Evolutionary conservation across 2,329 filamentous ascomycete species (phyloP).

Genomic region (Penicillium olsonii): DNA sequence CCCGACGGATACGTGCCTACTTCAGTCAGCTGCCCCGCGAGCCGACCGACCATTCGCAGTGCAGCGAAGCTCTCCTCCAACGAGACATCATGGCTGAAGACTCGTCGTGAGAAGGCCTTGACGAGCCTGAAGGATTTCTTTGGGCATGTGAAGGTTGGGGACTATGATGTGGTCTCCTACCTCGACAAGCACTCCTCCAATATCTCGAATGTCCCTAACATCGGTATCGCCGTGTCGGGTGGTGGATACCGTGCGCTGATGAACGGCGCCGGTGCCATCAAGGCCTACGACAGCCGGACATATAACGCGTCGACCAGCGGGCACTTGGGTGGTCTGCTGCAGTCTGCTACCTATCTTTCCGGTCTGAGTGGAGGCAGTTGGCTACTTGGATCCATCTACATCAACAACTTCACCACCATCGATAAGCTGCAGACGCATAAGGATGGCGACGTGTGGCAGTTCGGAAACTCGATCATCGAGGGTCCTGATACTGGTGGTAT

Average conservation of each 20-base stretch:
- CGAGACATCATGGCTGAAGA: conserved; percentile 73
- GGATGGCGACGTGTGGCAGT: conserved; percentile 29
- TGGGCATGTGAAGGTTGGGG: conserved; percentile 69
- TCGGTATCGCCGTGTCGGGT: conserved; percentile 77
- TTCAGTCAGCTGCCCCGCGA: conserved; percentile 66
- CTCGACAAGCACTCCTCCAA: conserved; percentile 63
- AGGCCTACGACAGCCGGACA: conserved; percentile 77
- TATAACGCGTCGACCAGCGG: conserved; percentile 61
- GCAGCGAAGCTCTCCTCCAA: conserved; percentile 65
- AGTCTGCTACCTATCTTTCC: conserved; percentile 78
- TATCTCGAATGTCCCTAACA: conserved; percentile 62
- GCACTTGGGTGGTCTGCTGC: conserved; percentile 77
- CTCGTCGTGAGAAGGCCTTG: conserved; percentile 71
- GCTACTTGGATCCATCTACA: conserved; percentile 79
- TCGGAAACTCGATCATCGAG: conserved; percentile 52
- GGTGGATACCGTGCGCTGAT: conserved; percentile 86
- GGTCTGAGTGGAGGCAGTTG: conserved; percentile 83
- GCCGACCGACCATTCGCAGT: conserved; percentile 67
- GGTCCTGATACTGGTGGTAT: conserved; percentile 40
- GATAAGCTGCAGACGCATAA: conserved; percentile 35
- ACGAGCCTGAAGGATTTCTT: conserved; percentile 74
- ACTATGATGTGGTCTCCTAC: conserved; percentile 74
- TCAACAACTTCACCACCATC: conserved; percentile 76
- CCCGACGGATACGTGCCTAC: conserved; percentile 73
- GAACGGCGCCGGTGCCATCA: conserved; percentile 79